phyloP scores from a whole-genome alignment of 2,329 filamentous ascomycete species.

The Stemphylium lycopersici region DNA sequence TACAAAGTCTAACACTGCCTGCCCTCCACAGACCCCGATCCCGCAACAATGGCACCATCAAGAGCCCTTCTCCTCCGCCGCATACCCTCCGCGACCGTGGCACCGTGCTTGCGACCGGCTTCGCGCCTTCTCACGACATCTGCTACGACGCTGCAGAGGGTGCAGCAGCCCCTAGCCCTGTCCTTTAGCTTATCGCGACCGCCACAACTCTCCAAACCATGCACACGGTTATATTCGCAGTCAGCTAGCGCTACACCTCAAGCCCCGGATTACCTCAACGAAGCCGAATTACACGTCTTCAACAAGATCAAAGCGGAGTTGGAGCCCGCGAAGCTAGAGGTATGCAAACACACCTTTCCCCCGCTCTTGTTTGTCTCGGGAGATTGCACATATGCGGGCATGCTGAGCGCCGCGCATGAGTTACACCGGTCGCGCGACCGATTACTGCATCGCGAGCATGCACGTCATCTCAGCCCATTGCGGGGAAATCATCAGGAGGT shows the following conservation, averaged over 20 bases:
- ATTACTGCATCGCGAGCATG: constrained; percentile 15
- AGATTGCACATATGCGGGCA: constrained; percentile 11
- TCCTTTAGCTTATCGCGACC: constrained; percentile 9
- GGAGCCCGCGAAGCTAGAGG: constrained; percentile 54
- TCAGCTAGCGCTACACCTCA: constrained; percentile 32
- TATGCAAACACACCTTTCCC: constrained; percentile 32
- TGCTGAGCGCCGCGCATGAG: constrained; percentile 6
- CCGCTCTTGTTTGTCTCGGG: constrained; percentile 1
- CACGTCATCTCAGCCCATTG: constrained; percentile 14
- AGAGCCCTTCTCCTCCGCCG: constrained; percentile 33
- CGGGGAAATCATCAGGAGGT: constrained; percentile 6
- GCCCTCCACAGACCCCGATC: constrained; percentile 1
- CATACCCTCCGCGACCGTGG: constrained; percentile 26
- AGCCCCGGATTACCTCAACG: constrained; percentile 56
- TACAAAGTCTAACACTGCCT: constrained; percentile 10
- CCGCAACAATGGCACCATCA: constrained; percentile 42
- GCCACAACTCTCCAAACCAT: constrained; percentile 10
- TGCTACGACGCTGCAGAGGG: constrained; percentile 12
- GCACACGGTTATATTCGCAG: constrained; percentile 34
- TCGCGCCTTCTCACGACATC: constrained; percentile 28
- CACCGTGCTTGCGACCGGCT: constrained; percentile 25
- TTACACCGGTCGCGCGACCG: constrained; percentile 19
- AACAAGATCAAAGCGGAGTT: constrained; percentile 53
- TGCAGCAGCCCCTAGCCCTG: constrained; percentile 12
- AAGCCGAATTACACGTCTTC: constrained; percentile 56